These are phyloP conservation scores for Dipteronia sinensis DNA, from an alignment of 345 rosid genomes.

Conservation along the genomic window DNA sequence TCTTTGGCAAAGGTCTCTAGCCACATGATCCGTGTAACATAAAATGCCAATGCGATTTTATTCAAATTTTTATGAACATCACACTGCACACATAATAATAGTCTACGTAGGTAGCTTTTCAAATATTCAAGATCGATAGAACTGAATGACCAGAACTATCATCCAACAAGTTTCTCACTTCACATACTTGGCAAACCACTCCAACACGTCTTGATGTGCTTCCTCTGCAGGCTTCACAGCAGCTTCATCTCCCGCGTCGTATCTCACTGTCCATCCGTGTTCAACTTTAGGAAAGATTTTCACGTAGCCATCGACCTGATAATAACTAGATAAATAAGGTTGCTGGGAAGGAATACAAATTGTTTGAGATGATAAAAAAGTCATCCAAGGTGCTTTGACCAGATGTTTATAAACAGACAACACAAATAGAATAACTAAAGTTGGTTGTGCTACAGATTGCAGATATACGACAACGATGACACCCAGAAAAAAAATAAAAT, in stretches of 20 bases:
- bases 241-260: constrained; percentile 41
- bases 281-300: constrained; percentile 73
- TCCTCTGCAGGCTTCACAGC: constrained; percentile 62
- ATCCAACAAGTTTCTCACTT: constrained; percentile 20
- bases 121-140: constrained; percentile 6
- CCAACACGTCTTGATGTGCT: constrained; percentile 64
- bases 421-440: not conserved
- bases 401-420: not conserved
- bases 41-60: not conserved
- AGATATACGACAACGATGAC: constrained; percentile 1
- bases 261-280: constrained; percentile 83
- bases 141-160: not conserved
- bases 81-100: not conserved
- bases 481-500: not conserved
- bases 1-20: too few species aligned
- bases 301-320: constrained; percentile 58
- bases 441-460: not conserved
- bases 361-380: not conserved
- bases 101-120: not conserved
- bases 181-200: constrained; percentile 61
- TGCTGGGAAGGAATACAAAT: not conserved
- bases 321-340: not conserved
- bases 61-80: not conserved
- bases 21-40: too few species aligned
- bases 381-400: not conserved